Percentiles rank a stretch among this genome's conserved stretches.
Conservation (phyloP, 2,329 filamentous ascomycete species). For the Aspergillus sp. region DNA sequence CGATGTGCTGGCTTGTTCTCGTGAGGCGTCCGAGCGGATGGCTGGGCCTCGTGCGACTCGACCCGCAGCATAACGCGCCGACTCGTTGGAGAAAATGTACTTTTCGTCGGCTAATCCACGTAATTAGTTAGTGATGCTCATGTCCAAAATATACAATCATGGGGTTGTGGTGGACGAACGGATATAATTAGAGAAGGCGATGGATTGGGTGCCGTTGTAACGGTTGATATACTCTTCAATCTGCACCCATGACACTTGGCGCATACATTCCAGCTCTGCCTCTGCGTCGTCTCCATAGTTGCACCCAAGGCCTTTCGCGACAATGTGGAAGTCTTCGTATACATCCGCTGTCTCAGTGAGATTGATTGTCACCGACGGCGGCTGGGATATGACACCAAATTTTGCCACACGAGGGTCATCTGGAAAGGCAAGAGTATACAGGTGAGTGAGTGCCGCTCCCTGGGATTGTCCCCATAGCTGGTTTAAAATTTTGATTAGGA, state of each 20-base stretch:
- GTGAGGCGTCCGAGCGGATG: slow-evolving; percentile 19
- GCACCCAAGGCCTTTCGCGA: background rate
- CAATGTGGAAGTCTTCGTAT: slow-evolving; percentile 2
- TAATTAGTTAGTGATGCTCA: too few species aligned
- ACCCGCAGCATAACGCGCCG: background rate
- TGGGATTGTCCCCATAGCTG: slow-evolving; percentile 30
- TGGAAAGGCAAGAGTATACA: slow-evolving; percentile 28
- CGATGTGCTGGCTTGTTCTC: slow-evolving; percentile 20
- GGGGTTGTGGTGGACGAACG: background rate
- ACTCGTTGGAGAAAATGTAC: slow-evolving; percentile 29
- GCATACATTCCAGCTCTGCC: slow-evolving; percentile 2
- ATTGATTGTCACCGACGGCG: slow-evolving; percentile 24
- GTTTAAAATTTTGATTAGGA: background rate
- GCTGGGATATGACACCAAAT: slow-evolving; percentile 22
- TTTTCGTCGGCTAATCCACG: slow-evolving; percentile 23
- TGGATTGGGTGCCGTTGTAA: slow-evolving; percentile 22
- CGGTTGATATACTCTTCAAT: slow-evolving; percentile 31
- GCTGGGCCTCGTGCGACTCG: slow-evolving; percentile 17
- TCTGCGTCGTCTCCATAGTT: background rate
- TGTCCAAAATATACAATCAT: too few species aligned
- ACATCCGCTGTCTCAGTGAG: background rate
- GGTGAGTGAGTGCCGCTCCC: slow-evolving; percentile 23
- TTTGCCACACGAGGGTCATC: slow-evolving; percentile 14
- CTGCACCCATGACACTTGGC: slow-evolving; percentile 13
- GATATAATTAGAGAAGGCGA: slow-evolving; percentile 21